Conservation (phyloP, 2,329 filamentous ascomycete genomes). For the Talaromyces funiculosus region DNA sequence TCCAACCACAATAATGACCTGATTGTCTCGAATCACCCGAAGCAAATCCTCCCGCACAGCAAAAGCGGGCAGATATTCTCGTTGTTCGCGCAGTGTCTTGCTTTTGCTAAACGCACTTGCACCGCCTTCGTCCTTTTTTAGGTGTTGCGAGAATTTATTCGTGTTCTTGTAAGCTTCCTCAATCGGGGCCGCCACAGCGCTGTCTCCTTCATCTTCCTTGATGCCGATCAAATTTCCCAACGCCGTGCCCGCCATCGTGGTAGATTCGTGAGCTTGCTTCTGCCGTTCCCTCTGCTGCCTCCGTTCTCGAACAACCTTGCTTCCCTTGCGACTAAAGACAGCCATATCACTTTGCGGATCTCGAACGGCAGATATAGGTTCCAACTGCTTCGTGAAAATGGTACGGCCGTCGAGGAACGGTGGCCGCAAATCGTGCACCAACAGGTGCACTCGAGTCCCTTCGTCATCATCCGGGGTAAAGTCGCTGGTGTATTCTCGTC, state of each 20-base stretch:
- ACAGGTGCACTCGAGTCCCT: constrained; percentile 76
- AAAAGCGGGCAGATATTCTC: constrained; percentile 91
- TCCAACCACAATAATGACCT: constrained; percentile 93
- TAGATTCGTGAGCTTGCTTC: constrained; percentile 90
- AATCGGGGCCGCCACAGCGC: constrained; percentile 68
- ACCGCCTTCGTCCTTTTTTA: constrained; percentile 76
- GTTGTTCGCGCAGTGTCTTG: constrained; percentile 83
- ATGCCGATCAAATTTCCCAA: constrained; percentile 93
- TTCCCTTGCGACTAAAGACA: constrained; percentile 93
- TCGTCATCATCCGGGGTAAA: constrained; percentile 85
- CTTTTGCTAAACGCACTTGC: constrained; percentile 89
- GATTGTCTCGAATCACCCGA: constrained; percentile 89
- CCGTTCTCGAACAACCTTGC: constrained; percentile 83
- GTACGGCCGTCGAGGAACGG: constrained; percentile 93
- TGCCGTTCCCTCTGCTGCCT: constrained; percentile 89
- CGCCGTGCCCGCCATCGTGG: constrained; percentile 83
- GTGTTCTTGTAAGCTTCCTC: constrained; percentile 63
- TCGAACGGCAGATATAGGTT: constrained; percentile 85
- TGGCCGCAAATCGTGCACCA: constrained; percentile 89
- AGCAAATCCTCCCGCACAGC: constrained; percentile 90
- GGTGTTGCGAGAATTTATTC: constrained; percentile 81
- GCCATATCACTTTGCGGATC: constrained; percentile 98
- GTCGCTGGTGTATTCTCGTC: constrained; percentile 71
- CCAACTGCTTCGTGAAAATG: constrained; percentile 94
- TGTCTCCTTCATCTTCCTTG: constrained; percentile 84